Base-by-base conservation (phyloP, 2,329 filamentous ascomycete genomes). In the Penicillium sp. region DNA sequence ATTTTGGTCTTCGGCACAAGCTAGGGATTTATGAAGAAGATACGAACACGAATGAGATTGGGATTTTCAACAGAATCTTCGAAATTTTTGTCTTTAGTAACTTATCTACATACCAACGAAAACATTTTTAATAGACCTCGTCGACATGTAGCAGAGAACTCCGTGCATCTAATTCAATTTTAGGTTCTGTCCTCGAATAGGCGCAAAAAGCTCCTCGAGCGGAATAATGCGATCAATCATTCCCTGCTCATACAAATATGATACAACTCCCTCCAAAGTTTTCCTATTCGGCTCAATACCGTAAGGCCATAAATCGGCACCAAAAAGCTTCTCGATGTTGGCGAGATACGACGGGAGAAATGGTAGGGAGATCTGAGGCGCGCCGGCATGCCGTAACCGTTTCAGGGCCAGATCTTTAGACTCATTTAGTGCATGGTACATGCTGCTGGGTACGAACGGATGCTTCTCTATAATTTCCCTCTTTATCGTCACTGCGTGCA, bases 311-410 rank as follows among this genome's bases (percentile, higher is more conserved):
- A 60, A 23, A 52, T 57, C 57, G 3, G 21, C 42, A 7, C 40
- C 48, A 54, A 72, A 71, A 0, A 71, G 60, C 52, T 69, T 63
- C 16, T 66, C 58, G 18, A 71, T 71, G 52, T 73, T 68, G 24
- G 70, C 66, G 11, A 73, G 46, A 38, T 67, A 64, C 9, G 61
- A 60, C 5, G 65, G 59, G 38, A 74, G 55, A 65, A 68, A 72
- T 2, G 70, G 71, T 9, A 73, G 59, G 69, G 72, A 72, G 52
- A 68, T 71, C 23, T 66, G 56, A 54, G 70, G 54, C 9, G 65
- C 64, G 38, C 61, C 62, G 2, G 61, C 56, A 21, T 64, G 65
- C 18, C 60, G 50, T 67, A 74, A 67, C 28, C 66, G 55, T 20
- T 63, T 58, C 38, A 60, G 50, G 5, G 69, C 69, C n/a, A 72